These are phyloP conservation scores for Annulohypoxylon nitens DNA, from an alignment of 495 filamentous ascomycete species.

Conservation along the genomic window DNA sequence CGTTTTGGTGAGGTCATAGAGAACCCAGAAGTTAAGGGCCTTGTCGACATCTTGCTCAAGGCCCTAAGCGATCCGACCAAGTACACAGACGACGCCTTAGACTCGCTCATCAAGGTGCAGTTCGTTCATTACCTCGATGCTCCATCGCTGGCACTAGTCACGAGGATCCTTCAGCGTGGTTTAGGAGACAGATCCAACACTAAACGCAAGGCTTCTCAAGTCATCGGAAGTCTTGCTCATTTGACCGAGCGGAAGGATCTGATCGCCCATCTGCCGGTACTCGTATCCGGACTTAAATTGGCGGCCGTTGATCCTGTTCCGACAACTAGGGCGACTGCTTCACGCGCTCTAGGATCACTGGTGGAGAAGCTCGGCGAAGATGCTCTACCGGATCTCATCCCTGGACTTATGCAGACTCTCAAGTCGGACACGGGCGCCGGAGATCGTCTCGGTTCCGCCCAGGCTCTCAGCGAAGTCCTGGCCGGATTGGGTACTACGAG, in stretches of 20 bases:
- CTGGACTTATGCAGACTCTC: constrained; percentile 95
- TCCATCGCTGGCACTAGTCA: constrained; percentile 92
- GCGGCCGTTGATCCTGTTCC: constrained; percentile 96
- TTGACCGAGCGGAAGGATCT: constrained; percentile 96
- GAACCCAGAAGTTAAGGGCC: constrained; percentile 93
- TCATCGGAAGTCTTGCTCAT: constrained; percentile 97
- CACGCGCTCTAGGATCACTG: constrained; percentile 92
- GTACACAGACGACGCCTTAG: constrained; percentile 94
- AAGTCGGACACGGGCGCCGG: constrained; percentile 97
- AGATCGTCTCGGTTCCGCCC: constrained; percentile 93
- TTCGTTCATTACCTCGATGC: constrained; percentile 98
- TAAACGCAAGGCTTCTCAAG: constrained; percentile 94
- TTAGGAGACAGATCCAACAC: constrained; percentile 90
- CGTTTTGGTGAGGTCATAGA: constrained; percentile 98
- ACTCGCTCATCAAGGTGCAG: constrained; percentile 92
- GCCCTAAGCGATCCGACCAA: constrained; percentile 97
- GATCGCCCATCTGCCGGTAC: constrained; percentile 87
- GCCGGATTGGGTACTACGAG: constrained; percentile 92
- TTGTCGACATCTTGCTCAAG: constrained; percentile 92
- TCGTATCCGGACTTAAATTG: constrained; percentile 88
- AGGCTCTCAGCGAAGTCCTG: constrained; percentile 96
- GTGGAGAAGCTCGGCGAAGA: constrained; percentile 98
- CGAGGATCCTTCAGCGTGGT: constrained; percentile 93
- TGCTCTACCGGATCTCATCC: constrained; percentile 95
- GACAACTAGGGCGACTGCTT: constrained; percentile 95